Evolutionary conservation across 208 protist species (phyloP).

Genomic region (Trypanosoma scelopori): DNA sequence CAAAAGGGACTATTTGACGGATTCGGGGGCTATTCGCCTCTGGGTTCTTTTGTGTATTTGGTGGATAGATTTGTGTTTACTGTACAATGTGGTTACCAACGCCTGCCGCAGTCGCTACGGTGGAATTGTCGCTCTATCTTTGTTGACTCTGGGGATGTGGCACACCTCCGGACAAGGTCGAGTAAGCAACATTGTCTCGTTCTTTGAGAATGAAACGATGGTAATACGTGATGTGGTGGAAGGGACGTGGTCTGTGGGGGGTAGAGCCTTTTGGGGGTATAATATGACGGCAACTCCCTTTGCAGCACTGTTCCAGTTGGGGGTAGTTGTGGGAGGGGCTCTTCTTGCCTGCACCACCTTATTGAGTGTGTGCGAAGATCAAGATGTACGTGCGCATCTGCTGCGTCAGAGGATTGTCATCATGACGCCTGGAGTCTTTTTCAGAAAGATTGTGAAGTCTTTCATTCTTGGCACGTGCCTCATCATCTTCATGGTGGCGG

Average conservation of each 20-base stretch:
- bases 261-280: not conserved
- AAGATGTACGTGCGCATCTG: constrained; percentile 34
- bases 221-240: constrained; percentile 16
- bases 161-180: constrained; percentile 14
- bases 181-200: constrained; percentile 18
- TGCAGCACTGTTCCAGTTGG: constrained; percentile 14
- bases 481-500: constrained; percentile 28
- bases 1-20: constrained; percentile 45
- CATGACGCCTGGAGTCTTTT: constrained; percentile 53
- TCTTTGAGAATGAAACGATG: constrained; percentile 8
- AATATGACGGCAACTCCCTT: constrained; percentile 2
- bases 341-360: constrained; percentile 28
- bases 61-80: constrained; percentile 55
- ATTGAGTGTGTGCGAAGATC: constrained; percentile 26
- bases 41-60: constrained; percentile 51
- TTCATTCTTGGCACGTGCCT: constrained; percentile 50
- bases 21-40: constrained; percentile 39
- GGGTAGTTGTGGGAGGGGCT: constrained; percentile 1
- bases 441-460: constrained; percentile 65
- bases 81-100: constrained; percentile 45
- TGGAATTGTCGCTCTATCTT: constrained; percentile 36
- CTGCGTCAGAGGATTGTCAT: constrained; percentile 47
- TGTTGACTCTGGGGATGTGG: constrained; percentile 4
- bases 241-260: not conserved
- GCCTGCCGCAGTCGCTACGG: constrained; percentile 47